Conservation (phyloP, 2,329 filamentous ascomycete species). For the Thielaviopsis ethacetica region DNA sequence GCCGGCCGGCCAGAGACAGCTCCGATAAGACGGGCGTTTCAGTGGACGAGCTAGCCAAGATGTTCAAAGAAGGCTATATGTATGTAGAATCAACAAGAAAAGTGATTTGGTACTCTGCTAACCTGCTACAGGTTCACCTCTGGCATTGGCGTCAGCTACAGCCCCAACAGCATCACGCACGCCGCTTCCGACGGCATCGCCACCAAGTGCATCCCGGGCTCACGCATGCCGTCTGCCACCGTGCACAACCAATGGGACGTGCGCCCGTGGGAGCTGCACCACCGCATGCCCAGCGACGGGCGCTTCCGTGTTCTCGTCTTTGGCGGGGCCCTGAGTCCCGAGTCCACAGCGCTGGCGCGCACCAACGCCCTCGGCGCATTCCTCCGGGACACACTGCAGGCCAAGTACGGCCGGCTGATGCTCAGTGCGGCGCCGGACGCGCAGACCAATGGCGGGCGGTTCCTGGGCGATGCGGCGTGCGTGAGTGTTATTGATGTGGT, state of each 20-base stretch:
- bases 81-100: background rate
- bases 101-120: background rate
- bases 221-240: constrained; percentile 41
- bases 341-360: constrained; percentile 23
- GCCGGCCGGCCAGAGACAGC: constrained; percentile 39
- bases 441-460: constrained; percentile 6
- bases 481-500: constrained; percentile 38
- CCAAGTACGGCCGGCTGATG: constrained; percentile 18
- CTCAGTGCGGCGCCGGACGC: constrained; percentile 14
- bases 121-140: background rate
- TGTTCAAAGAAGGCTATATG: constrained; percentile 41
- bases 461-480: background rate
- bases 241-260: constrained; percentile 41
- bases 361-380: constrained; percentile 30
- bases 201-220: constrained; percentile 26
- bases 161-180: constrained; percentile 14
- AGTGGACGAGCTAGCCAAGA: constrained; percentile 44
- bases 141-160: constrained; percentile 18
- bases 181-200: constrained; percentile 18
- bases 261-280: constrained; percentile 42
- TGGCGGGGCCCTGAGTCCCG: constrained; percentile 35
- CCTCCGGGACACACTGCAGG: constrained; percentile 27
- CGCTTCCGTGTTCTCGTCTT: constrained; percentile 45
- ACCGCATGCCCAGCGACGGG: constrained; percentile 38
- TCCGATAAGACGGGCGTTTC: constrained; percentile 44